Percentiles rank a stretch among this genome's conserved stretches.
phyloP scores from a whole-genome alignment of 169 alveolate genomes.

The Plasmodium falciparum region DNA sequence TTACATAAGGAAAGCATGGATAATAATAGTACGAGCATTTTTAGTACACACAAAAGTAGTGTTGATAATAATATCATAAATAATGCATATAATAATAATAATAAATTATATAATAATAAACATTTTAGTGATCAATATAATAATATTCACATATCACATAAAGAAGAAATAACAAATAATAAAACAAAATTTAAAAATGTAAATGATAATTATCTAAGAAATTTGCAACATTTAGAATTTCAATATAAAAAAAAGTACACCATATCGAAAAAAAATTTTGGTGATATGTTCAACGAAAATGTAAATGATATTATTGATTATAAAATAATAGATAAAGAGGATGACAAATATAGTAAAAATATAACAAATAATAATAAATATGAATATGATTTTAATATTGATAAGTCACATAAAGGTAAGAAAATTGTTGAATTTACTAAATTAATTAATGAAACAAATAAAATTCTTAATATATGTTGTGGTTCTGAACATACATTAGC shows the following conservation, averaged over 20 bases:
- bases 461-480: conserved; percentile 50
- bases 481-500: conserved; percentile 84
- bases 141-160: not conserved
- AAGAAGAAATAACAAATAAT: not conserved
- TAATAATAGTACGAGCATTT: no score
- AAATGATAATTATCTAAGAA: conserved; percentile 14
- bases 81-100: not conserved
- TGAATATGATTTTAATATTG: no score
- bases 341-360: conserved; percentile 40
- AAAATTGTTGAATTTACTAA: conserved; percentile 69
- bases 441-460: conserved; percentile 75
- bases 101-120: not conserved
- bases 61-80: not conserved
- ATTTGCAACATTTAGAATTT: conserved; percentile 45
- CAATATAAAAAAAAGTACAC: conserved; percentile 48
- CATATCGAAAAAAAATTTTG: conserved; percentile 6
- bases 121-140: not conserved
- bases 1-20: not conserved
- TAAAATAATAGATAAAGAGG: conserved; percentile 41
- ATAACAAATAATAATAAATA: no score
- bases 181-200: not conserved
- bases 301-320: conserved; percentile 41
- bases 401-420: not conserved
- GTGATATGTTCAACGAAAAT: not conserved
- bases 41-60: no score